Conservation (phyloP, 2,329 filamentous ascomycete genomes). For the Penicillium concentricum region DNA sequence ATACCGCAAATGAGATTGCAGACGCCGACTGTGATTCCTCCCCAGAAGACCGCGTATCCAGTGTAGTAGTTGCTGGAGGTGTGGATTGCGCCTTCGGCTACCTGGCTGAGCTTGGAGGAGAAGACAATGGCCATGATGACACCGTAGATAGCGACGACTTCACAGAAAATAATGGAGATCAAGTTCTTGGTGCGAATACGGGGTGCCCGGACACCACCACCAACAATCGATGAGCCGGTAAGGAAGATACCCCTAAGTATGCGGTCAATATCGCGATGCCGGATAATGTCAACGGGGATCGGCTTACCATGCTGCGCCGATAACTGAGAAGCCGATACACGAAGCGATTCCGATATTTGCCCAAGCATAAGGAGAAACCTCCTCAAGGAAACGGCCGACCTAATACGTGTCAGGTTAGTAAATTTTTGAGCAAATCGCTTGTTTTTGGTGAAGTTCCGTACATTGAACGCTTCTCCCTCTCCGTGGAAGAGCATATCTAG, state of each 20-base stretch:
- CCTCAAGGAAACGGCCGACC: conserved; percentile 92
- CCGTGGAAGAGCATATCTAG: conserved; percentile 98
- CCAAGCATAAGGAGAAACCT: conserved; percentile 92
- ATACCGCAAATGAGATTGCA: conserved; percentile 97
- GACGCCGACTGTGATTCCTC: conserved; percentile 86
- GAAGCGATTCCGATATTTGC: conserved; percentile 85
- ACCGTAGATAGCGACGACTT: conserved; percentile 99
- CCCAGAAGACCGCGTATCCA: conserved; percentile 94
- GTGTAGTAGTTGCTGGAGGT: conserved; percentile 85
- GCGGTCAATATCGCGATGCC: neutral
- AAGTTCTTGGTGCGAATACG: conserved; percentile 99
- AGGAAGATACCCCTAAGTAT: conserved; percentile 90
- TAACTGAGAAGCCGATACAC: conserved; percentile 93
- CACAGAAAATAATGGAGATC: conserved; percentile 99
- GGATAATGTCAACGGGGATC: neutral
- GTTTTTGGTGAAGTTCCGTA: conserved; percentile 46
- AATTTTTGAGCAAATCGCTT: neutral
- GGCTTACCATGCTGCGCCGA: conserved; percentile 89
- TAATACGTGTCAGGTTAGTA: conserved; percentile 39
- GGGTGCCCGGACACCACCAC: conserved; percentile 92
- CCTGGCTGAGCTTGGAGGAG: conserved; percentile 75
- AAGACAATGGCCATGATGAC: conserved; percentile 99
- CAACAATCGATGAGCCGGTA: conserved; percentile 94
- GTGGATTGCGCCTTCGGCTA: conserved; percentile 65
- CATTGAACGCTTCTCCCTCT: conserved; percentile 93